phyloP scores from a whole-genome alignment of 352 stramenopile genomes.

The Phytopythium cucurbitacearum region DNA sequence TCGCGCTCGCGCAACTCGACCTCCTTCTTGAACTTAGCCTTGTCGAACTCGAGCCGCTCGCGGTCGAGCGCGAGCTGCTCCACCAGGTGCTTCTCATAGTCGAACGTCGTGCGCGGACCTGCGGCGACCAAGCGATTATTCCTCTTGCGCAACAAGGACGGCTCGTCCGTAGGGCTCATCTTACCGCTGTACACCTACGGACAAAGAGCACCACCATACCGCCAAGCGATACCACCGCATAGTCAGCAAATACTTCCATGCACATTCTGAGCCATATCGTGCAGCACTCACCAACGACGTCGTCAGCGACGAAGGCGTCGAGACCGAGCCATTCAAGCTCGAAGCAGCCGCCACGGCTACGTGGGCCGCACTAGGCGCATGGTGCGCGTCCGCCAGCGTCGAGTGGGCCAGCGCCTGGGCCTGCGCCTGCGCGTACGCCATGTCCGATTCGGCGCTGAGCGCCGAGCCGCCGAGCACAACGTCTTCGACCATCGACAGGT shows the following conservation, averaged over 20 bases:
- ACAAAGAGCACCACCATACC: background rate
- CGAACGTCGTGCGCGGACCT: constrained; percentile 38
- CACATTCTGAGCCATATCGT: too few species aligned
- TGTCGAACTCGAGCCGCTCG: constrained; percentile 70
- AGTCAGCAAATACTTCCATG: constrained; percentile 31
- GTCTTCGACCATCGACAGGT: constrained; percentile 64
- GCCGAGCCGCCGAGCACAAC: constrained; percentile 54
- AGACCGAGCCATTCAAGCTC: constrained; percentile 7
- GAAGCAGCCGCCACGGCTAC: constrained; percentile 2
- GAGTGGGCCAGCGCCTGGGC: constrained; percentile 28
- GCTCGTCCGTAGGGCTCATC: constrained; percentile 15
- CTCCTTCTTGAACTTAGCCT: constrained; percentile 68
- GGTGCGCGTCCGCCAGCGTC: constrained; percentile 28
- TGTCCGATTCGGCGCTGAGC: constrained; percentile 48
- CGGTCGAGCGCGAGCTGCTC: constrained; percentile 70
- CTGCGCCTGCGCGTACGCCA: constrained; percentile 57
- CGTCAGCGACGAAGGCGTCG: constrained; percentile 18
- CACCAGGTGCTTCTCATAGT: constrained; percentile 73
- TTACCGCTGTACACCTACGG: constrained; percentile 28
- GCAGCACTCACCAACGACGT: constrained; percentile 36
- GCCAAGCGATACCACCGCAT: background rate
- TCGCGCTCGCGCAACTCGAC: constrained; percentile 69
- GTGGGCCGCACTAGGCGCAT: constrained; percentile 1
- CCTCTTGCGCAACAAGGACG: constrained; percentile 21
- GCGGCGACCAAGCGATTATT: constrained; percentile 26